Evolutionary conservation across 495 filamentous ascomycete genomes (phyloP), one percentile per base, ranked within the genome.

Genomic region (Parathielavia hyrcaniae): DNA sequence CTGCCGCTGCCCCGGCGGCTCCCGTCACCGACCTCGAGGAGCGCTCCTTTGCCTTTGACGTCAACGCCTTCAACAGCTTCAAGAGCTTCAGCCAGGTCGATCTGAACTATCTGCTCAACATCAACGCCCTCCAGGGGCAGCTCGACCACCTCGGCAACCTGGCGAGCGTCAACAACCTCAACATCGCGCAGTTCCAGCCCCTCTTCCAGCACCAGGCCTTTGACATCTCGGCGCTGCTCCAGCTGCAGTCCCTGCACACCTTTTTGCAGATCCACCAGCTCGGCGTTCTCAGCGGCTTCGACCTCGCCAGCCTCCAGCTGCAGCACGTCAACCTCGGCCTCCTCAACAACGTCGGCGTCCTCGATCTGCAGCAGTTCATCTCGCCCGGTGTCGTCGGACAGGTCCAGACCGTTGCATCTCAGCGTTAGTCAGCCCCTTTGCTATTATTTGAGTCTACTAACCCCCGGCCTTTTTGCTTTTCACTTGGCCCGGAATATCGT

Each of bases 81-180:
- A 58, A 61, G 43, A 50, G 13, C 61, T 75, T 77, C 62, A 62
- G 61, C 56, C 73, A 75, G 66, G 61, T 69, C 65, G 71, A 78
- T 67, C 67, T 78, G 39, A 69, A 73, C 68, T 76, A 78, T 67
- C 66, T 78, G 40, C 66, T 71, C 61, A 72, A 69, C 64, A 67
- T 78, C 69, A 76, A 77, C 70, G 45, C 53, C 14, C 67, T 76
- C 54, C 57, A n/a, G n/a, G n/a, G n/a, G n/a, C n/a, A 78, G 61
- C 61, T 78, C 30, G 61, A 68, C 43, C 64, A 71, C 36, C 71
- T 78, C 30, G 66, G 62, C 23, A 65, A 71, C 59, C 67, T 77
- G 46, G 70, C 67, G 48, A 55, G 57, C 47, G 60, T 70, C 71
- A 73, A 77, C 69, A 71, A 73, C 67, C 66, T 77, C 57, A 65